Evolutionary conservation across 495 filamentous ascomycete genomes (phyloP).

Genomic region (Sordaria brevicollis): DNA sequence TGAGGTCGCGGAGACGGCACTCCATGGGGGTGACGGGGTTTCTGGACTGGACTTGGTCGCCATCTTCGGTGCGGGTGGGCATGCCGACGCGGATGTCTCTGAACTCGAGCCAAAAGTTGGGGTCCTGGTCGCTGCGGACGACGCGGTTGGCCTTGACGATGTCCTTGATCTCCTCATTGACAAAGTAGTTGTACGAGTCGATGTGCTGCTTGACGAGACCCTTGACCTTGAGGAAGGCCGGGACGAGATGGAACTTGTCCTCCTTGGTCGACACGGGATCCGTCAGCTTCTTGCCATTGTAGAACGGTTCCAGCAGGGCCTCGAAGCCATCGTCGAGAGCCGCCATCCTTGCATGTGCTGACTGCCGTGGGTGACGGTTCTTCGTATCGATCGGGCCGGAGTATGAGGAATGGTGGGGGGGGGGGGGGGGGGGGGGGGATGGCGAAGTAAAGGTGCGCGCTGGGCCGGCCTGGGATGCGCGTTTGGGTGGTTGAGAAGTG

Average conservation of each 20-base stretch:
- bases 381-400: background rate
- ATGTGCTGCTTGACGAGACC: slow-evolving; percentile 58
- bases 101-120: slow-evolving; percentile 79
- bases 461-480: background rate
- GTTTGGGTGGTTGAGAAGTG: background rate
- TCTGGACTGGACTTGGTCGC: slow-evolving; percentile 39
- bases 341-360: slow-evolving; percentile 25
- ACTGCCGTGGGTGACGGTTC: background rate
- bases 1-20: slow-evolving; percentile 89
- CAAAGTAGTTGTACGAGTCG: slow-evolving; percentile 96
- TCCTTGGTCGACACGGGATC: slow-evolving; percentile 85
- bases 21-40: slow-evolving; percentile 80
- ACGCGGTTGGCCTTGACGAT: slow-evolving; percentile 82
- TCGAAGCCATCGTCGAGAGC: slow-evolving; percentile 56
- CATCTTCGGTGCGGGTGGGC: slow-evolving; percentile 67
- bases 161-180: slow-evolving; percentile 89
- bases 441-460: background rate
- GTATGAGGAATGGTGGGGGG: too few relatives aligned
- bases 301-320: slow-evolving; percentile 87
- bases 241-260: slow-evolving; percentile 94
- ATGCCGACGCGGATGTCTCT: slow-evolving; percentile 75
- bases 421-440: too few relatives aligned
- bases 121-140: slow-evolving; percentile 80
- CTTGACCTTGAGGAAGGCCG: slow-evolving; percentile 95
- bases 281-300: slow-evolving; percentile 85